Conservation (phyloP, 805 yeast genomes). For the Cyberlindnera americana region DNA sequence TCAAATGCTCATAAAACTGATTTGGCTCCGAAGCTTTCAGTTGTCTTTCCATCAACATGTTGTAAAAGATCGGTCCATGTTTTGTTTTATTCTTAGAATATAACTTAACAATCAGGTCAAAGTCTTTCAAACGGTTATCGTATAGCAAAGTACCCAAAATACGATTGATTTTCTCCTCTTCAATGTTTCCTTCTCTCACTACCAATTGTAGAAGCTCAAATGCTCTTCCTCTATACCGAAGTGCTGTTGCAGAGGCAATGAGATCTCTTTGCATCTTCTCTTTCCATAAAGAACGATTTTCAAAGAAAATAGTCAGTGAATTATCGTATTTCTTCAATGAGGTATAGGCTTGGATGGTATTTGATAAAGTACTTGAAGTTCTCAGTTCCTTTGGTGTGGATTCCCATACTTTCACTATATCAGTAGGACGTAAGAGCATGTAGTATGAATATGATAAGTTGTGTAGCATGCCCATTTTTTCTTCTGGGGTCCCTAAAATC, state of each 20-base stretch:
- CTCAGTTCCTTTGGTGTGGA: neutral
- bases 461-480: slow-evolving; percentile 1
- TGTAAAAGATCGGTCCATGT: slow-evolving; percentile 4
- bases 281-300: slow-evolving; percentile 2
- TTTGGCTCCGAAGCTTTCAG: neutral
- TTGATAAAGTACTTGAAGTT: slow-evolving; percentile 2
- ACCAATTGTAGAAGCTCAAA: neutral
- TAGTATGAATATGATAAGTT: slow-evolving; percentile 12
- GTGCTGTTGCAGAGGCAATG: slow-evolving; percentile 9
- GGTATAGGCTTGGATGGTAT: slow-evolving; percentile 14
- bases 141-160: slow-evolving; percentile 1
- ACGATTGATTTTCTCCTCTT: neutral
- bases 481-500: neutral
- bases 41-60: slow-evolving; percentile 13
- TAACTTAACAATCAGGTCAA: slow-evolving; percentile 7
- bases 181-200: slow-evolving; percentile 3
- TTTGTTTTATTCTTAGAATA: neutral
- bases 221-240: slow-evolving; percentile 6
- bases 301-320: too few relatives aligned
- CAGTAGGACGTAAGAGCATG: slow-evolving; percentile 5
- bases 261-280: slow-evolving; percentile 9
- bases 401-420: slow-evolving; percentile 9
- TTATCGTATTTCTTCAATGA: slow-evolving; percentile 3
- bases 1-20: slow-evolving; percentile 7
- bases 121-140: slow-evolving; percentile 1